Evolutionary conservation across 2,329 filamentous ascomycete genomes (phyloP).

Genomic region (Plectosphaerella sp.): DNA sequence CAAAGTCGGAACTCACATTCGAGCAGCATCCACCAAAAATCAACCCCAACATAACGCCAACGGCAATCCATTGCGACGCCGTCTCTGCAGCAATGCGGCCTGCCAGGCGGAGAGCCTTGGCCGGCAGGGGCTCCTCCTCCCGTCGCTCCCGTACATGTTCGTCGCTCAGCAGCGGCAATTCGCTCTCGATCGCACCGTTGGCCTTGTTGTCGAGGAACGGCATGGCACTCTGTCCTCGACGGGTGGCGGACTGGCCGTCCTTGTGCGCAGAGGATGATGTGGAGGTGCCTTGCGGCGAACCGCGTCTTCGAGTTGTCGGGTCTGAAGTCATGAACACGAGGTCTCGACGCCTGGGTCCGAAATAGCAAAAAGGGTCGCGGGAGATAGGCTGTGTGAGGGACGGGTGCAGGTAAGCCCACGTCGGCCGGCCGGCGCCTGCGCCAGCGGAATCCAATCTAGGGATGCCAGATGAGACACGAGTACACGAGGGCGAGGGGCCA

Average conservation of each 20-base stretch:
- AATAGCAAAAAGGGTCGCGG: not conserved
- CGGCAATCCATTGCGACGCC: slow-evolving; percentile 59
- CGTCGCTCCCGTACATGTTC: not conserved
- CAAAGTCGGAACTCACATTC: slow-evolving; percentile 57
- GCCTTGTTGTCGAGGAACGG: not conserved
- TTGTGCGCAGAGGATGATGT: not conserved
- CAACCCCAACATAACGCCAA: slow-evolving; percentile 67
- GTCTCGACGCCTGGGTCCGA: slow-evolving; percentile 1
- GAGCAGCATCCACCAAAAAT: slow-evolving; percentile 97
- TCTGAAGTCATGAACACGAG: slow-evolving; percentile 33
- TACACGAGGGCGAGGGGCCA: not conserved
- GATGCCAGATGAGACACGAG: not conserved
- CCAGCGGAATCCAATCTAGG: not conserved
- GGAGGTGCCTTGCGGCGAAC: slow-evolving; percentile 12
- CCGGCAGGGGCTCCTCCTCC: not conserved
- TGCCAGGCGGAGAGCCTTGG: slow-evolving; percentile 14
- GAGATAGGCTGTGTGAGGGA: not conserved
- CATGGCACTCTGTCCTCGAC: not conserved
- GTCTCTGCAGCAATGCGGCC: slow-evolving; percentile 52
- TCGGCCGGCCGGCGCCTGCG: not conserved
- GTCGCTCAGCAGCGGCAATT: not conserved
- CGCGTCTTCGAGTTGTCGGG: slow-evolving; percentile 38
- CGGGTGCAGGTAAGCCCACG: not conserved
- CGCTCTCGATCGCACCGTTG: not conserved
- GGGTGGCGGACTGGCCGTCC: not conserved